Evolutionary conservation across 140 eudicot genomes (phyloP).

Genomic region (Senecio squalidus): DNA sequence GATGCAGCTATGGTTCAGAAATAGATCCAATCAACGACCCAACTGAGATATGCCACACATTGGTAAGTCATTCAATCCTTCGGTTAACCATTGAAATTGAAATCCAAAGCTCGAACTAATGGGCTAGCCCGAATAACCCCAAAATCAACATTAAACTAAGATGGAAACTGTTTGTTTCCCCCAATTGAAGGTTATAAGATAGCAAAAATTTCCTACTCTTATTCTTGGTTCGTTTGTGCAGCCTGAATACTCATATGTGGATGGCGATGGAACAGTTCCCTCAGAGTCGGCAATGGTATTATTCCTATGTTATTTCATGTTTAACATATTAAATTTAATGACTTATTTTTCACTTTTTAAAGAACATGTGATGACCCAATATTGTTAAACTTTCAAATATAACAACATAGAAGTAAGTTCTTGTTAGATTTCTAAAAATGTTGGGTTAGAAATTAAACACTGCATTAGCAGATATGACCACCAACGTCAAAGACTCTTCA

Average conservation of each 20-base stretch:
- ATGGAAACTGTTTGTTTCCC: too few species aligned
- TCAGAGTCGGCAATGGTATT: constrained; percentile 80
- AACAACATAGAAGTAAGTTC: not conserved
- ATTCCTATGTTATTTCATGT: not conserved
- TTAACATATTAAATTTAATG: constrained; percentile 1
- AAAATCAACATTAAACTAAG: not conserved
- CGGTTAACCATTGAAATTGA: not conserved
- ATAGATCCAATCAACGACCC: constrained; percentile 61
- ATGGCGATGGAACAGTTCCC: constrained; percentile 98
- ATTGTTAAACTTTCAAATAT: not conserved
- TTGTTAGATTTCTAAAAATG: not conserved
- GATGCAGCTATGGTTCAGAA: constrained; percentile 86
- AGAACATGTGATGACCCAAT: not conserved
- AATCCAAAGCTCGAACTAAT: not conserved
- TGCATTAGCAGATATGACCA: not conserved
- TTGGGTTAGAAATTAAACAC: not conserved
- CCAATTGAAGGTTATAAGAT: too few species aligned
- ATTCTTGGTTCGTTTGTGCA: too few species aligned
- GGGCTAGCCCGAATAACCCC: not conserved
- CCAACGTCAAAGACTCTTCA: not conserved
- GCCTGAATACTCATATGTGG: constrained; percentile 80
- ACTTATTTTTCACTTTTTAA: too few species aligned
- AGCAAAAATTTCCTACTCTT: too few species aligned
- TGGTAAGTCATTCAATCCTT: constrained; percentile 40
- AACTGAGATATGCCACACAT: constrained; percentile 69